Evolutionary conservation across 371 early-diverging fungal genomes (phyloP).

Genomic region (Nosema muscidifuracis): DNA sequence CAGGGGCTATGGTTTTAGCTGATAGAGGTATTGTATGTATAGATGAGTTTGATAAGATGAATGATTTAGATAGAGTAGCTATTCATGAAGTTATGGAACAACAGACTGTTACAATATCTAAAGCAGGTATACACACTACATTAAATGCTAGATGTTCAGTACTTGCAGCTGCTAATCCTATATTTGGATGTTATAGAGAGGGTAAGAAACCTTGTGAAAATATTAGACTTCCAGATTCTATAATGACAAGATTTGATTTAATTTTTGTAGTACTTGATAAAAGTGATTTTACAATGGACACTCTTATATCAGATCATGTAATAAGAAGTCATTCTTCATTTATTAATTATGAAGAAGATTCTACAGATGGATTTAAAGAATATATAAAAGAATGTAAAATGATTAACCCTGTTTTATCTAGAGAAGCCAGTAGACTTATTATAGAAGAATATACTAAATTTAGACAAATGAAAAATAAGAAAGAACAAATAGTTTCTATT

Average conservation of each 20-base stretch:
- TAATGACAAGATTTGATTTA: constrained; percentile 66
- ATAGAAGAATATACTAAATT: constrained; percentile 51
- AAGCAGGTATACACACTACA: constrained; percentile 93
- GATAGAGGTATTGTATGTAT: constrained; percentile 96
- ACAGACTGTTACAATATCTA: constrained; percentile 89
- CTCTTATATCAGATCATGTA: constrained; percentile 60
- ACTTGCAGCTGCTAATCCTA: constrained; percentile 96
- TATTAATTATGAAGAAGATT: constrained; percentile 26
- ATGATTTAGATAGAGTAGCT: constrained; percentile 89
- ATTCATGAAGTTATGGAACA: constrained; percentile 99
- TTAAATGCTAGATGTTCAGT: constrained; percentile 95
- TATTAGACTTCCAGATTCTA: constrained; percentile 63
- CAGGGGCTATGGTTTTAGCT: constrained; percentile 97
- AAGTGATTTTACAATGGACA: constrained; percentile 68
- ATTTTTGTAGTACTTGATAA: constrained; percentile 89
- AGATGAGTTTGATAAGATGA: constrained; percentile 99
- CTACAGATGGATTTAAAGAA: constrained; percentile 38
- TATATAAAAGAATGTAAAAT: constrained; percentile 46
- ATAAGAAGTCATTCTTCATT: constrained; percentile 53
- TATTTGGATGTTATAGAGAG: constrained; percentile 69
- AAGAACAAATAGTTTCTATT: constrained; percentile 67
- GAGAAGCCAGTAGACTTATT: constrained; percentile 53
- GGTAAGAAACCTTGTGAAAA: constrained; percentile 59
- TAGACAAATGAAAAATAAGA: constrained; percentile 56
- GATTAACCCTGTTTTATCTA: constrained; percentile 51